phyloP scores from a whole-genome alignment of 306 rosid species.

The Ammopiptanthus mongolicus region DNA sequence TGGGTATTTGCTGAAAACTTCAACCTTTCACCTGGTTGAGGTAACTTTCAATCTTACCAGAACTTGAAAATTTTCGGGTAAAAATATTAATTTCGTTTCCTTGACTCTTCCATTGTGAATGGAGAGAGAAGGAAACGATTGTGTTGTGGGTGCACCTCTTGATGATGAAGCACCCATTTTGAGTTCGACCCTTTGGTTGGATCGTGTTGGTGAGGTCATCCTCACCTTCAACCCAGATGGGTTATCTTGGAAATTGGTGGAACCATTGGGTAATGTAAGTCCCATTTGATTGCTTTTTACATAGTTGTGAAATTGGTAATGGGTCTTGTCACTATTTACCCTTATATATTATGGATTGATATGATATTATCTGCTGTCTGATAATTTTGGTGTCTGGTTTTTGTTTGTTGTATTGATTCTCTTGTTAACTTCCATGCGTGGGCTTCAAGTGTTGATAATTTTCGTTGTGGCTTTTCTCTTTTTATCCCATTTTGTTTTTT shows the following conservation, averaged over 20 bases:
- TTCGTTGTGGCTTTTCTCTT: neutral
- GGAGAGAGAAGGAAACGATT: constrained; percentile 43
- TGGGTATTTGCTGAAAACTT: neutral
- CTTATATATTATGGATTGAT: neutral
- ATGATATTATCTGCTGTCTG: neutral
- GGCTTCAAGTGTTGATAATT: neutral
- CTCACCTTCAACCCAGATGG: constrained; percentile 55
- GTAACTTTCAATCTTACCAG: neutral
- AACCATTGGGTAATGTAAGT: constrained; percentile 39
- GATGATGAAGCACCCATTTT: constrained; percentile 25
- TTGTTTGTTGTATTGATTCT: neutral
- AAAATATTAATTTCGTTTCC: constrained; percentile 35
- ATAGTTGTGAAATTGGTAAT: neutral
- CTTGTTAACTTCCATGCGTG: neutral
- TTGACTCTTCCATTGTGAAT: constrained; percentile 42
- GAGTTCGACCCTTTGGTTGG: constrained; percentile 56
- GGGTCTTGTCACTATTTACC: neutral
- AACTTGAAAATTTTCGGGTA: neutral
- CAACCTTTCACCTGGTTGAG: neutral
- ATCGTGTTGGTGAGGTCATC: constrained; percentile 55
- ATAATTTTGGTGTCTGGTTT: neutral
- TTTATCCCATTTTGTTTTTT: neutral
- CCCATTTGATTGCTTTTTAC: neutral
- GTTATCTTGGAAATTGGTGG: constrained; percentile 57
- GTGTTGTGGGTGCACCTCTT: constrained; percentile 14